Conservation (phyloP, 139 green algal species). For the Parachlorella kessleri region DNA sequence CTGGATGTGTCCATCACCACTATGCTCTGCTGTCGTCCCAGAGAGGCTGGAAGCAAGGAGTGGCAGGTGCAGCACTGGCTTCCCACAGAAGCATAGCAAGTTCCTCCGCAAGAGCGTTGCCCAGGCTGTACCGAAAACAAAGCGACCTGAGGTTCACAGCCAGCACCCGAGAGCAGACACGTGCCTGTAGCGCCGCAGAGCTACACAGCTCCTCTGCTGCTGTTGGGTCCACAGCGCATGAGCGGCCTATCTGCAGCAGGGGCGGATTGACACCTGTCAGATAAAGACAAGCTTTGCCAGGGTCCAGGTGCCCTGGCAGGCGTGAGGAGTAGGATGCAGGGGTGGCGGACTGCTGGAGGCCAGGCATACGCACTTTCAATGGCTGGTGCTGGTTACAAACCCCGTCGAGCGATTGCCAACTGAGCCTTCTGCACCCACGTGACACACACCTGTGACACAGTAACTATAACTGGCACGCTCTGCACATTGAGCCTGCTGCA, state of each 20-base stretch:
- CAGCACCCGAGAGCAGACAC: not conserved
- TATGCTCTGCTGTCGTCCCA: too few relatives aligned
- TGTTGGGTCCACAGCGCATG: slow-evolving; percentile 39
- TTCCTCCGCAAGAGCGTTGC: too few relatives aligned
- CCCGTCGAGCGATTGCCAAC: not conserved
- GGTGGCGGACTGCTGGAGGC: not conserved
- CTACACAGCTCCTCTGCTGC: slow-evolving; percentile 37
- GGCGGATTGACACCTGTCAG: too few relatives aligned
- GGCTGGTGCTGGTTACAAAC: not conserved
- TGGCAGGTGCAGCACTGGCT: too few relatives aligned
- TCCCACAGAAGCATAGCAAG: too few relatives aligned
- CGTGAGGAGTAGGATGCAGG: not conserved
- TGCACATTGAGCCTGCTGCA: slow-evolving; percentile 47
- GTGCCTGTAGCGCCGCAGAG: not conserved
- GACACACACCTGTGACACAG: slow-evolving; percentile 53
- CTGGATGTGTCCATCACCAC: too few relatives aligned
- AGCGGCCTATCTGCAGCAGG: slow-evolving; percentile 20
- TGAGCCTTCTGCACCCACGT: too few relatives aligned
- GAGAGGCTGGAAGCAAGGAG: too few relatives aligned
- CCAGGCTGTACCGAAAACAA: too few relatives aligned
- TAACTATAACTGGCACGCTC: slow-evolving; percentile 59
- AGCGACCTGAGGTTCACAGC: not conserved
- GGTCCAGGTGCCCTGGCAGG: not conserved
- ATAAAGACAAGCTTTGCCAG: not conserved
- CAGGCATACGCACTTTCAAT: not conserved